These are phyloP conservation scores for Erucastrum elatum DNA, from an alignment of 345 rosid species.

Conservation along the genomic window DNA sequence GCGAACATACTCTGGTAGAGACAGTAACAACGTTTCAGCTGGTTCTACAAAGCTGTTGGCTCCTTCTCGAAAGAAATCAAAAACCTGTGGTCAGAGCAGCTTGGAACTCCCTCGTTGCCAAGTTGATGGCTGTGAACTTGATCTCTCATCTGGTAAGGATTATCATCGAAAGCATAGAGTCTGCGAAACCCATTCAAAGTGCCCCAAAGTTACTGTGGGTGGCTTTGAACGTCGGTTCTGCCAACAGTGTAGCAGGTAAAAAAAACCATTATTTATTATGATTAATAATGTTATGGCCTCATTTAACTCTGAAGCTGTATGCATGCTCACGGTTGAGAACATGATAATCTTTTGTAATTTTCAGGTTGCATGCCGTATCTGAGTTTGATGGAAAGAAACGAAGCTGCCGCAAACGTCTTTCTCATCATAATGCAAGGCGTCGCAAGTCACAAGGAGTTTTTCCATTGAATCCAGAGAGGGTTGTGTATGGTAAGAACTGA, in stretches of 20 bases:
- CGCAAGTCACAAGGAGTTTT: slow-evolving; percentile 77
- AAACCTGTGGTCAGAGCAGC: slow-evolving; percentile 48
- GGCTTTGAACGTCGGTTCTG: slow-evolving; percentile 84
- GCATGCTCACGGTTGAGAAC: not conserved
- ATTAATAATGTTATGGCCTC: not conserved
- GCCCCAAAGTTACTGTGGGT: slow-evolving; percentile 59
- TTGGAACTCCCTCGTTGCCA: slow-evolving; percentile 64
- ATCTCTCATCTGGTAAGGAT: slow-evolving; percentile 60
- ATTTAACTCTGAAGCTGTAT: not conserved
- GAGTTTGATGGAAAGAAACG: slow-evolving; percentile 94
- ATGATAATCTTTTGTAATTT: slow-evolving; percentile 7
- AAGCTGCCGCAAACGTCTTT: slow-evolving; percentile 91
- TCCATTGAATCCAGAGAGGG: slow-evolving; percentile 51
- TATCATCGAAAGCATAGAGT: slow-evolving; percentile 83
- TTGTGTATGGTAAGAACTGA: slow-evolving; percentile 28
- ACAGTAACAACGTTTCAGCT: slow-evolving; percentile 46
- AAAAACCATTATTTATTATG: not conserved
- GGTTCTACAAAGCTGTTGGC: slow-evolving; percentile 19
- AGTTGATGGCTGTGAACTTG: slow-evolving; percentile 69
- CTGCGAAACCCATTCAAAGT: slow-evolving; percentile 77
- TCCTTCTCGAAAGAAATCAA: slow-evolving; percentile 66
- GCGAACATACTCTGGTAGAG: slow-evolving; percentile 55
- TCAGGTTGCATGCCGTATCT: slow-evolving; percentile 78
- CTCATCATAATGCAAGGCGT: slow-evolving; percentile 96
- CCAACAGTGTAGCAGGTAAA: slow-evolving; percentile 90